phyloP scores from a whole-genome alignment of 1,284 basidiomycete species.

The Leccinum fallax region DNA sequence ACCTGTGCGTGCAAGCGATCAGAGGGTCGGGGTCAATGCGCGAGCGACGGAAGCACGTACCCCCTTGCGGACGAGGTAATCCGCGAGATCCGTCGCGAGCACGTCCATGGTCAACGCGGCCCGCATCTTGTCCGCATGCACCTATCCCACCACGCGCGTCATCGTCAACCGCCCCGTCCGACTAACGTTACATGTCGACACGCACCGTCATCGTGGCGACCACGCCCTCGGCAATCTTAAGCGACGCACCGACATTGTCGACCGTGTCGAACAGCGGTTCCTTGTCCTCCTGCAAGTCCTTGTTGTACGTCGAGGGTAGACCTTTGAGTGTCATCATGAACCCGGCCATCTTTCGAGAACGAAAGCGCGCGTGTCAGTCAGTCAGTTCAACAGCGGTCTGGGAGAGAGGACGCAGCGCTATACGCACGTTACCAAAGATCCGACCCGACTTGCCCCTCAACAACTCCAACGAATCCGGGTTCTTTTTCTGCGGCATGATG shows the following conservation, averaged over 20 bases:
- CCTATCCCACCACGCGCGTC: conserved; percentile 45
- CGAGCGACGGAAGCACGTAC: conserved; percentile 47
- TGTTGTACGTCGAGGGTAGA: conserved; percentile 98
- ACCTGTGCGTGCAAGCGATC: conserved; percentile 49
- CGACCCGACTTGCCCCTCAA: conserved; percentile 95
- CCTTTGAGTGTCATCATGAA: conserved; percentile 99
- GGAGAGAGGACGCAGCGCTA: background rate
- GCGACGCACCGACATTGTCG: conserved; percentile 87
- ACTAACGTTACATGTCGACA: conserved; percentile 8
- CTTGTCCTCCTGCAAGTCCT: conserved; percentile 98
- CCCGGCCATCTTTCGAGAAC: conserved; percentile 78
- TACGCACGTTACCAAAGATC: conserved; percentile 84
- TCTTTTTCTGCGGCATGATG: conserved; percentile 99
- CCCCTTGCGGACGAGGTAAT: conserved; percentile 97
- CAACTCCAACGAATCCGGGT: conserved; percentile 95
- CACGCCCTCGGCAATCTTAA: conserved; percentile 94
- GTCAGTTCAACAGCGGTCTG: background rate
- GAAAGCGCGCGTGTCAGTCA: background rate
- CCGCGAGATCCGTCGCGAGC: conserved; percentile 95
- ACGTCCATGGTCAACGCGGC: conserved; percentile 94
- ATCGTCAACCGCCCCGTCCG: background rate
- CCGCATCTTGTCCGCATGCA: conserved; percentile 89
- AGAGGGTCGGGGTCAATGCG: background rate
- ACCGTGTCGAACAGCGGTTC: conserved; percentile 96
- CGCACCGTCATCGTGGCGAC: conserved; percentile 84